Evolutionary conservation across 2,329 filamentous ascomycete genomes (phyloP), one percentile per base, ranked within the genome.

Genomic region (Alternaria ethzedia): DNA sequence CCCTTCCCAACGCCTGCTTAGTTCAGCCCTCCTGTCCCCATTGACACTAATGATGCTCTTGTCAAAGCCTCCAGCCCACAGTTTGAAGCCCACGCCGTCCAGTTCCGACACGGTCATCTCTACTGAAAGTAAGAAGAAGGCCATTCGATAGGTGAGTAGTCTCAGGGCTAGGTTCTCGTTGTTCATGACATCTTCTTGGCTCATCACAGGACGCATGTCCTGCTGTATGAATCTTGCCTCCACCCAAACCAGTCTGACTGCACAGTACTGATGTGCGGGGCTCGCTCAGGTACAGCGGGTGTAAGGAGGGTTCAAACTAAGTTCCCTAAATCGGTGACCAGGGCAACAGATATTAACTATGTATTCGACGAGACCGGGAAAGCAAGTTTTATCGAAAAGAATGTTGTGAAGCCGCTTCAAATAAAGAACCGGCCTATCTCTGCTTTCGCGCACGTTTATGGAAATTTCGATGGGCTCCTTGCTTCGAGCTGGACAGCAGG

Each of bases 41-140:
- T 51, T 2, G 17, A 32, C 13, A 15, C 1, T 51, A 10, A 51
- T 6, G 25, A 32, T 1, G 1, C 1, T 32, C 10, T 32, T 3
- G 8, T 32, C 12, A 15, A 51, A 13, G 0, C 3, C 4, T 10
- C 2, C 1, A 21, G 1, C 12, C 28, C 47, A 51, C 26, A 3
- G 1, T 30, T 1, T 50, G 1, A 0, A n/a, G 2, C 12, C n/a
- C 11, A 28, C 0, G 6, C 17, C 3, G n/a, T 26, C 3, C 25
- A 50, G 3, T 12, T 17, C 13, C 10, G 1, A 15, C 3, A 17
- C 1, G 10, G 17, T 9, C 0, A 17, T 2, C 11, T 2, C 2
- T 20, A 32, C 4, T n/a, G 17, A 32, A 7, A 32, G 17, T 4
- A 21, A 13, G 5, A 13, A 9, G 1, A 21, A 11, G 12, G 28